phyloP scores from a whole-genome alignment of 306 rosid species.

The Glycyrrhiza uralensis region DNA sequence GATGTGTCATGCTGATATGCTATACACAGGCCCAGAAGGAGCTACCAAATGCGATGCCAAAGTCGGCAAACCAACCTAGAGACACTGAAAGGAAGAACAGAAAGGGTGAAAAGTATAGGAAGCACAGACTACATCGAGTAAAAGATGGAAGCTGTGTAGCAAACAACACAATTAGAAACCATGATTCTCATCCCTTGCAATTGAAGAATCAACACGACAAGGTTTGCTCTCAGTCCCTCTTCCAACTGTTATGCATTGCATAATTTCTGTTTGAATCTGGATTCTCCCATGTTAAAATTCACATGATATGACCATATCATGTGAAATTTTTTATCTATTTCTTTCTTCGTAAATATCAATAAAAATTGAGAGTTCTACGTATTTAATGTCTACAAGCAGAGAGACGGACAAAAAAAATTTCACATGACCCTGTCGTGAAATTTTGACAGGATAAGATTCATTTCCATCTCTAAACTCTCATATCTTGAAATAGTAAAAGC shows the following conservation, averaged over 20 bases:
- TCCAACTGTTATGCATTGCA: neutral
- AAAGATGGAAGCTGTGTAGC: conserved; percentile 39
- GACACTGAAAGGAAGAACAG: conserved; percentile 16
- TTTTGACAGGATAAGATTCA: too few species aligned
- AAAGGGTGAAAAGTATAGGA: neutral
- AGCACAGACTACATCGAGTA: conserved; percentile 19
- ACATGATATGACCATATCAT: too few species aligned
- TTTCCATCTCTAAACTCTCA: neutral
- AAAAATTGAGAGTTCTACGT: too few species aligned
- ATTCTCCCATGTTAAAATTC: too few species aligned
- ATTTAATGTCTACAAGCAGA: too few species aligned
- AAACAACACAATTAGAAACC: conserved; percentile 14
- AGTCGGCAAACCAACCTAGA: conserved; percentile 2
- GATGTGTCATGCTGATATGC: neutral
- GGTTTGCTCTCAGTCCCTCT: conserved; percentile 19
- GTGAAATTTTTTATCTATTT: too few species aligned
- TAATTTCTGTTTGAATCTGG: neutral
- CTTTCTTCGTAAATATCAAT: too few species aligned
- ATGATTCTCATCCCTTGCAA: conserved; percentile 11
- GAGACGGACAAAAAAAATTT: neutral
- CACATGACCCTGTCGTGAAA: neutral
- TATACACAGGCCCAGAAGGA: conserved; percentile 18
- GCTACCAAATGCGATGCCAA: conserved; percentile 6
- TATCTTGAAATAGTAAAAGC: neutral
- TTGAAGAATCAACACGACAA: conserved; percentile 27